phyloP scores from a whole-genome alignment of 148 eudicot genomes.

The Cornus suecica region DNA sequence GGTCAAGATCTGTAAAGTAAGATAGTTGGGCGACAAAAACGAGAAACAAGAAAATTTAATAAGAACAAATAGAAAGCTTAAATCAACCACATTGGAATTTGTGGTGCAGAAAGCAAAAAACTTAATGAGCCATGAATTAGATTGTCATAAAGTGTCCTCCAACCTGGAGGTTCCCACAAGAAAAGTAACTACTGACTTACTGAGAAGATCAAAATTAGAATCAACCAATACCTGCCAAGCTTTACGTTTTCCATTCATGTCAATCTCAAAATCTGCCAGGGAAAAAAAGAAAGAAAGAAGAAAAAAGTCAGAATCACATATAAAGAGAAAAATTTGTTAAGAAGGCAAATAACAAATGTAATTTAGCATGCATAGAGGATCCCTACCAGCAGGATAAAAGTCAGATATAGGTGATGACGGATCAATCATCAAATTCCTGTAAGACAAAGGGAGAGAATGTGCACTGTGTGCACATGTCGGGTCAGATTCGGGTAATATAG shows the following conservation, averaged over 20 bases:
- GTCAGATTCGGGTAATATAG: neutral
- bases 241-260: constrained; percentile 28
- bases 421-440: constrained; percentile 35
- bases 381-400: constrained; percentile 36
- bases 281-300: too few relatives aligned
- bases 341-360: neutral
- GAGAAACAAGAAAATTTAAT: too few relatives aligned
- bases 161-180: too few relatives aligned
- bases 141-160: too few relatives aligned
- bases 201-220: neutral
- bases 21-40: too few relatives aligned
- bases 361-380: neutral
- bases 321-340: neutral
- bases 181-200: too few relatives aligned
- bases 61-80: too few relatives aligned
- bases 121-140: too few relatives aligned
- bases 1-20: too few relatives aligned
- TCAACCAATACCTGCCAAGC: constrained; percentile 28
- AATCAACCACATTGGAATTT: too few relatives aligned
- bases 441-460: constrained; percentile 33
- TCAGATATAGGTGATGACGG: constrained; percentile 34
- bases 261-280: constrained; percentile 37
- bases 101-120: too few relatives aligned
- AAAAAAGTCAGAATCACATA: constrained; percentile 1
- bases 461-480: constrained; percentile 26